phyloP scores from a whole-genome alignment of 176 grass and related monocot genomes.

The Carex scoparia region DNA sequence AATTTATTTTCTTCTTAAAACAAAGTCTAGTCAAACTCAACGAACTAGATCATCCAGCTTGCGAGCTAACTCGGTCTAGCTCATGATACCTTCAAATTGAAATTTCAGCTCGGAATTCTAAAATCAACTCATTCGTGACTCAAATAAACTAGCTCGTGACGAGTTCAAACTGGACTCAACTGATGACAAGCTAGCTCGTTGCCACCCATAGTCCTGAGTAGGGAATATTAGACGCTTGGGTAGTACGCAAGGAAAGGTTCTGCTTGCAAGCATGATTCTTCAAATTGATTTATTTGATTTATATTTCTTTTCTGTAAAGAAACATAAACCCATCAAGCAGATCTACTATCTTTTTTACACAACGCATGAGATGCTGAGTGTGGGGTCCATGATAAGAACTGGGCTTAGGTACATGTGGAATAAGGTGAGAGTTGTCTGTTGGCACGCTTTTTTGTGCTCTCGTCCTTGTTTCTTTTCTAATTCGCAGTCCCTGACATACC shows the following conservation, averaged over 20 bases:
- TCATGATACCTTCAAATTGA: no score
- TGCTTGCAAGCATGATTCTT: constrained; percentile 18
- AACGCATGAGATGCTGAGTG: not conserved
- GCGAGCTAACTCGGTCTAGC: no score
- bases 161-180: no score
- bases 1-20: no score
- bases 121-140: no score
- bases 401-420: constrained; percentile 12
- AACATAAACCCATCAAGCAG: constrained; percentile 8
- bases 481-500: no score
- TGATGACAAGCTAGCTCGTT: no score
- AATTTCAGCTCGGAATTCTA: no score
- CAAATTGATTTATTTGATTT: not conserved
- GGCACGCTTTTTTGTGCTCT: constrained; percentile 10
- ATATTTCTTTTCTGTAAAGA: constrained; percentile 15
- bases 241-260: constrained; percentile 26
- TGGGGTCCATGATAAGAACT: constrained; percentile 7
- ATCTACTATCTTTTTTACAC: constrained; percentile 15
- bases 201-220: no score
- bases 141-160: no score
- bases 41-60: no score
- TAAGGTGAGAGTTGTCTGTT: constrained; percentile 1
- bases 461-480: not conserved
- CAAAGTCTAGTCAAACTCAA: no score
- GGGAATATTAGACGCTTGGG: constrained; percentile 11